A percentile compares a stretch with the other conserved stretches of the same genome.
These are phyloP conservation scores for Neofusicoccum sp. DNA, from an alignment of 2,329 filamentous ascomycete species.

Conservation along the genomic window DNA sequence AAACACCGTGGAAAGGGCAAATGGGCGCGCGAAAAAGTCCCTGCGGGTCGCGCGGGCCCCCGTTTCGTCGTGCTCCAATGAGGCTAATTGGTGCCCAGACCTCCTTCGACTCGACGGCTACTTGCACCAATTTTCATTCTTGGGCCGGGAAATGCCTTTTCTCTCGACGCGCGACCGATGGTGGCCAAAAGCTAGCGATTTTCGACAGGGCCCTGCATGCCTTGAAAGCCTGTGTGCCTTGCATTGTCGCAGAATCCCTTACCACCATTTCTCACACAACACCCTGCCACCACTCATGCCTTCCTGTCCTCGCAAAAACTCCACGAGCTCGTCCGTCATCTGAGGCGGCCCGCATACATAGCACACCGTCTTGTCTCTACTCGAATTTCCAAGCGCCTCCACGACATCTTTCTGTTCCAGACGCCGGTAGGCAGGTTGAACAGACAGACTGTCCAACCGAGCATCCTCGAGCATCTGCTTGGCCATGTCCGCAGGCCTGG, in stretches of 20 bases:
- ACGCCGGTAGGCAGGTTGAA: neutral
- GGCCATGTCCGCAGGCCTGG: constrained; percentile 26
- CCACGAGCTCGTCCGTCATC: constrained; percentile 53
- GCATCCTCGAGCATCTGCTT: neutral
- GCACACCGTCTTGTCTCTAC: constrained; percentile 41
- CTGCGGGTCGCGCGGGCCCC: neutral
- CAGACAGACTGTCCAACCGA: neutral
- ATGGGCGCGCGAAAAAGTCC: neutral
- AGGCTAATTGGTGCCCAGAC: too few species aligned
- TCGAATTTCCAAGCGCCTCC: constrained; percentile 38
- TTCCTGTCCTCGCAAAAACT: constrained; percentile 40
- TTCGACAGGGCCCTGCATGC: too few species aligned
- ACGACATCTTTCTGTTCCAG: constrained; percentile 37
- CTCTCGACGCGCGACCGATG: too few species aligned
- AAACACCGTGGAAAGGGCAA: constrained; percentile 6
- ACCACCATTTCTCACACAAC: constrained; percentile 58
- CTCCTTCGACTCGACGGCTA: too few species aligned
- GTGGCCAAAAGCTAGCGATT: too few species aligned
- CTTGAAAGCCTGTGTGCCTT: too few species aligned
- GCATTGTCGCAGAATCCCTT: constrained; percentile 2
- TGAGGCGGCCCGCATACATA: constrained; percentile 53
- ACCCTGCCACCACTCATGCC: constrained; percentile 44
- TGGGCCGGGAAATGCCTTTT: too few species aligned
- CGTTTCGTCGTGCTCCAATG: too few species aligned
- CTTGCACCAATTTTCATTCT: too few species aligned